phyloP scores from a whole-genome alignment of 345 rosid genomes.

The Eucalyptus marginata region DNA sequence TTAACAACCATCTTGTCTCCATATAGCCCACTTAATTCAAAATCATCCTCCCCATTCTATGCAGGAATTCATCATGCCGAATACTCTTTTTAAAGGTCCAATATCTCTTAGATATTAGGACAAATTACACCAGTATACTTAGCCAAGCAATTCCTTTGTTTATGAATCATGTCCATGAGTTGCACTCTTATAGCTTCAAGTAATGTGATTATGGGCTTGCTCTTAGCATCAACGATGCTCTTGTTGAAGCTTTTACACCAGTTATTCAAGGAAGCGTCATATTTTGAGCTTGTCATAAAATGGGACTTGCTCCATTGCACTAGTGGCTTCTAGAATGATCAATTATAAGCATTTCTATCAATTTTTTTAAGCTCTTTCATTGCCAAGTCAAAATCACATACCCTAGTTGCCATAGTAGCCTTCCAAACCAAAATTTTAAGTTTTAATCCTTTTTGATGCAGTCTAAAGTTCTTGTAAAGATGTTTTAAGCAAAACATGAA shows the following conservation, averaged over 20 bases:
- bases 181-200: background rate
- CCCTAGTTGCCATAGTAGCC: background rate
- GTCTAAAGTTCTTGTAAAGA: too few species aligned
- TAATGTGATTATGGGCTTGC: background rate
- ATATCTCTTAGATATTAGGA: too few species aligned
- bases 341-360: background rate
- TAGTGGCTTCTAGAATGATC: background rate
- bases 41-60: background rate
- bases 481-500: too few species aligned
- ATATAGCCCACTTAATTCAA: background rate
- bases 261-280: too few species aligned
- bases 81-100: background rate
- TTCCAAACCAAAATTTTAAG: background rate
- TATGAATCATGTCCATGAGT: background rate
- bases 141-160: background rate
- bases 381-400: background rate
- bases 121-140: fast-evolving
- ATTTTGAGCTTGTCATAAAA: background rate
- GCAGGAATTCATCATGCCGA: fast-evolving
- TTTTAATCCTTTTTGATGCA: too few species aligned
- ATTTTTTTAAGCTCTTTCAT: background rate
- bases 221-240: too few species aligned
- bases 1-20: background rate
- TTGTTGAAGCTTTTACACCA: too few species aligned
- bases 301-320: background rate